Conservation (phyloP, 2,329 filamentous ascomycete genomes). For the Trichoderma asperellum region DNA sequence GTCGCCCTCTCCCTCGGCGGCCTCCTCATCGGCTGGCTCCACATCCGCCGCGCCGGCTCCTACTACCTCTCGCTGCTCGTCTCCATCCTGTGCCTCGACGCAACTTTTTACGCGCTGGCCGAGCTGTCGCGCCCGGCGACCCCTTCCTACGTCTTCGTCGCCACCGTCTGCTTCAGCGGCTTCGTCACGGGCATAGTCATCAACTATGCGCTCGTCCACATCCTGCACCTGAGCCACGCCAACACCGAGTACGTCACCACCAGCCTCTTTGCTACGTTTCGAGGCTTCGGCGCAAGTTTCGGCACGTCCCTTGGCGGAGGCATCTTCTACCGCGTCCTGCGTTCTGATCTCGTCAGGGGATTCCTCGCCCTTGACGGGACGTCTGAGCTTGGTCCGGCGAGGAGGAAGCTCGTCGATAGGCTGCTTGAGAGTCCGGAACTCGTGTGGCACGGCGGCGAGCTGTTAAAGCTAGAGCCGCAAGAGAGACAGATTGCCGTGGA, state of each 20-base stretch:
- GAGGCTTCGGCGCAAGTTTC: conserved; percentile 80
- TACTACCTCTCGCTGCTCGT: conserved; percentile 70
- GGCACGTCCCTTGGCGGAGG: conserved; percentile 80
- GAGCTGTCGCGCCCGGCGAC: conserved; percentile 51
- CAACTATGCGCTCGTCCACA: conserved; percentile 81
- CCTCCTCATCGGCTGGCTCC: conserved; percentile 72
- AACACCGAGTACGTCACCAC: conserved; percentile 75
- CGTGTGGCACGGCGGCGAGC: conserved; percentile 48
- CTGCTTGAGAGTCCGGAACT: conserved; percentile 57
- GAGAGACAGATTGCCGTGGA: conserved; percentile 53
- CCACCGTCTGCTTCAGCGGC: conserved; percentile 70
- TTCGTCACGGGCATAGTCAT: conserved; percentile 71
- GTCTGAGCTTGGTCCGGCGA: conserved; percentile 39
- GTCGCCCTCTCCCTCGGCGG: conserved; percentile 76
- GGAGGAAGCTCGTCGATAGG: conserved; percentile 48
- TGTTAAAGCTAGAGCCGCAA: conserved; percentile 38
- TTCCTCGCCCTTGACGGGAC: conserved; percentile 56
- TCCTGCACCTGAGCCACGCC: conserved; percentile 70
- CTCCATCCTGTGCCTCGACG: conserved; percentile 64
- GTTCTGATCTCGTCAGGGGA: conserved; percentile 56
- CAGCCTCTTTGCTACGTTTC: conserved; percentile 76
- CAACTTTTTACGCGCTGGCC: conserved; percentile 62
- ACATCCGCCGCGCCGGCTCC: conserved; percentile 72
- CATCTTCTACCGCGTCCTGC: conserved; percentile 67
- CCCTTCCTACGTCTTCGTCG: conserved; percentile 52